Percentiles rank a stretch among this genome's conserved stretches.
Evolutionary conservation across 2,329 filamentous ascomycete species (phyloP).

Genomic region (Pseudogymnoascus sp.): DNA sequence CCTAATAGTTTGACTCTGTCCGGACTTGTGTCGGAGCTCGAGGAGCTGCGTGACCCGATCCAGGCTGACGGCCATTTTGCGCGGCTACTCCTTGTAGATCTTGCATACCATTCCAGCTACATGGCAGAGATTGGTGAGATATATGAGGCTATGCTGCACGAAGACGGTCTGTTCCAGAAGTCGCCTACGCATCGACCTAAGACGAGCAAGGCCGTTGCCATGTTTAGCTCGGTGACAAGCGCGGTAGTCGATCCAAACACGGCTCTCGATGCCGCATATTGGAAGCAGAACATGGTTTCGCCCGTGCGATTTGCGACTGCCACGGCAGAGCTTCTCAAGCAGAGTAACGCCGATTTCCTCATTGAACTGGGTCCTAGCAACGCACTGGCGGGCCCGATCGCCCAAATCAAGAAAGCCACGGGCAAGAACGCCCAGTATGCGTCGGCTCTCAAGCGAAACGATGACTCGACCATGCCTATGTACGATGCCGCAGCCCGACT

Average conservation of each 20-base stretch:
- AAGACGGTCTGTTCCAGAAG: not conserved
- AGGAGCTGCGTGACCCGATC: slow-evolving; percentile 14
- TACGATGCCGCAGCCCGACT: slow-evolving; percentile 14
- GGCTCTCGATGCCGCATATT: slow-evolving; percentile 31
- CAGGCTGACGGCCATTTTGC: slow-evolving; percentile 16
- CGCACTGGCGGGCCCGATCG: slow-evolving; percentile 30
- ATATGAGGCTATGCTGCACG: slow-evolving; percentile 16
- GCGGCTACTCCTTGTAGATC: slow-evolving; percentile 19
- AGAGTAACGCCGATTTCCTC: not conserved
- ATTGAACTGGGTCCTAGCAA: slow-evolving; percentile 30
- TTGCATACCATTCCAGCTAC: slow-evolving; percentile 29
- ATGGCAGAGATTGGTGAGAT: slow-evolving; percentile 27
- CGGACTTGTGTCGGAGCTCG: slow-evolving; percentile 16
- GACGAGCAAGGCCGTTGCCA: not conserved
- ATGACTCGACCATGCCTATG: slow-evolving; percentile 14
- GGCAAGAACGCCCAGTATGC: slow-evolving; percentile 8
- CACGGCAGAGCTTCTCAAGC: slow-evolving; percentile 17
- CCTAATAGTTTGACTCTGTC: slow-evolving; percentile 24
- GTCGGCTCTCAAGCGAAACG: slow-evolving; percentile 15
- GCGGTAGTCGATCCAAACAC: slow-evolving; percentile 15
- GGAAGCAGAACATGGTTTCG: slow-evolving; percentile 38
- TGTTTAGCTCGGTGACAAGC: slow-evolving; percentile 12
- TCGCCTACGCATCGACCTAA: not conserved
- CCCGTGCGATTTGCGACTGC: slow-evolving; percentile 34
- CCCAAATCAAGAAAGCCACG: slow-evolving; percentile 19